Evolutionary conservation across 129 eudicot genomes (phyloP).

Genomic region (Lonicera japonica): DNA sequence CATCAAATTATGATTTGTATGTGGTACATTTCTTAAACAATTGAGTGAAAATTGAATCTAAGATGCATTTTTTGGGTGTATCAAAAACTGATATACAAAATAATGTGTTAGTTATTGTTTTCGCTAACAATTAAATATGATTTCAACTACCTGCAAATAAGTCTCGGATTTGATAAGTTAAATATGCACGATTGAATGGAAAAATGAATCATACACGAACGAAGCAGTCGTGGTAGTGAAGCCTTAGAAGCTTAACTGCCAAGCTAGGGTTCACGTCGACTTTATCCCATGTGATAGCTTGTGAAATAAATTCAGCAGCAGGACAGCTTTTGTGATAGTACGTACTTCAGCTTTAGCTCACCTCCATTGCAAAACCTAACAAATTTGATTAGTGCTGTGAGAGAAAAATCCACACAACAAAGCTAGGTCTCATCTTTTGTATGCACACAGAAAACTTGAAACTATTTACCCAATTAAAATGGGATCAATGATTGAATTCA

Average conservation of each 20-base stretch:
- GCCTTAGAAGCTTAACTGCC: slow-evolving; percentile 44
- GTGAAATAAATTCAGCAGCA: slow-evolving; percentile 16
- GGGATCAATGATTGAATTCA: background rate
- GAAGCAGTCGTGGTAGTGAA: slow-evolving; percentile 61
- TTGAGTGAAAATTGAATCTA: background rate
- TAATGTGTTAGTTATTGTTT: background rate
- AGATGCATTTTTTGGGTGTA: background rate
- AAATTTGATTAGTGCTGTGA: background rate
- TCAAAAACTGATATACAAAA: background rate
- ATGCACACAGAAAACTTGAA: background rate
- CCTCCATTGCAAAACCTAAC: slow-evolving; percentile 14
- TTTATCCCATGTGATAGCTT: slow-evolving; percentile 37
- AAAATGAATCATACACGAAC: slow-evolving; percentile 32
- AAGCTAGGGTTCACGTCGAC: slow-evolving; percentile 25
- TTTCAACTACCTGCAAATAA: background rate
- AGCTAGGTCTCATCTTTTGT: slow-evolving; percentile 13
- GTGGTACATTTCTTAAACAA: too few species aligned
- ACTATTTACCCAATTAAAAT: background rate
- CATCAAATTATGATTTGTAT: too few species aligned
- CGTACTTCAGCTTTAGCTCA: slow-evolving; percentile 14
- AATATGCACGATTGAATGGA: background rate
- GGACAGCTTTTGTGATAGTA: slow-evolving; percentile 33
- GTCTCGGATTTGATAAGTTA: background rate
- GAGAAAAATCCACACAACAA: slow-evolving; percentile 8
- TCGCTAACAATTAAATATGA: background rate